phyloP scores from a whole-genome alignment of 2,329 filamentous ascomycete species.

The Paracamarosporium sp. region DNA sequence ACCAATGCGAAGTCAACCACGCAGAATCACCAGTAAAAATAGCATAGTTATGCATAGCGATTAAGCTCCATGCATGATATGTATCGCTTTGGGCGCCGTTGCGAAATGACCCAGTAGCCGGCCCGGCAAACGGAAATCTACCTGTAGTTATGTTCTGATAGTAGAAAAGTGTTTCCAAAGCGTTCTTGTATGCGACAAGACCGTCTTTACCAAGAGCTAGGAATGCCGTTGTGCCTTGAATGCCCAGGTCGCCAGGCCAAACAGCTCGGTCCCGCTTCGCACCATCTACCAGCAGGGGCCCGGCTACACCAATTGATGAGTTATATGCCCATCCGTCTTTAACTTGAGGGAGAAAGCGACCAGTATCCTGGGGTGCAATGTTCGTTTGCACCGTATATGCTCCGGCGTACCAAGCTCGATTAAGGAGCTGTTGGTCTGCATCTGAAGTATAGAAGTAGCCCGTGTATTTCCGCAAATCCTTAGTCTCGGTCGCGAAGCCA shows the following conservation, averaged over 20 bases:
- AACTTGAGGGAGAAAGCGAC: constrained; percentile 31
- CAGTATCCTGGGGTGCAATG: constrained; percentile 41
- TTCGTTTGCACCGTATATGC: constrained; percentile 50
- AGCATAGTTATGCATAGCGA: constrained; percentile 27
- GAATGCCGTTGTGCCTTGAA: constrained; percentile 19
- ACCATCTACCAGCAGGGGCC: constrained; percentile 46
- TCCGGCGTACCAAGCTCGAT: constrained; percentile 60
- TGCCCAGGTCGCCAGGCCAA: constrained; percentile 37
- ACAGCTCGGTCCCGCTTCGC: constrained; percentile 49
- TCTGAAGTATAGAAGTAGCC: constrained; percentile 62
- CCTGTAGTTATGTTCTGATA: constrained; percentile 27
- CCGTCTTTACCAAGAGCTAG: constrained; percentile 15
- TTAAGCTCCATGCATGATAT: constrained; percentile 29
- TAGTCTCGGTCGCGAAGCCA: constrained; percentile 56
- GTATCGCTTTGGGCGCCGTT: constrained; percentile 25
- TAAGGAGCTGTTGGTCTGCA: constrained; percentile 58
- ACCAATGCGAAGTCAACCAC: constrained; percentile 21
- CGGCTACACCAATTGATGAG: constrained; percentile 38
- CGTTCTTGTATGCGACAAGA: constrained; percentile 19
- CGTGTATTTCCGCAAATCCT: constrained; percentile 59
- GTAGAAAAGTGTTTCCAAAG: constrained; percentile 25
- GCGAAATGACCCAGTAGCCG: constrained; percentile 14
- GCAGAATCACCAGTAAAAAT: constrained; percentile 19
- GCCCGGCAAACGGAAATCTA: constrained; percentile 25
- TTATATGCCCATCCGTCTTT: constrained; percentile 45